A percentile compares a stretch with the other conserved stretches of the same genome.
These are phyloP conservation scores for Diplodia intermedia DNA, from an alignment of 2,329 filamentous ascomycete genomes.

Conservation along the genomic window DNA sequence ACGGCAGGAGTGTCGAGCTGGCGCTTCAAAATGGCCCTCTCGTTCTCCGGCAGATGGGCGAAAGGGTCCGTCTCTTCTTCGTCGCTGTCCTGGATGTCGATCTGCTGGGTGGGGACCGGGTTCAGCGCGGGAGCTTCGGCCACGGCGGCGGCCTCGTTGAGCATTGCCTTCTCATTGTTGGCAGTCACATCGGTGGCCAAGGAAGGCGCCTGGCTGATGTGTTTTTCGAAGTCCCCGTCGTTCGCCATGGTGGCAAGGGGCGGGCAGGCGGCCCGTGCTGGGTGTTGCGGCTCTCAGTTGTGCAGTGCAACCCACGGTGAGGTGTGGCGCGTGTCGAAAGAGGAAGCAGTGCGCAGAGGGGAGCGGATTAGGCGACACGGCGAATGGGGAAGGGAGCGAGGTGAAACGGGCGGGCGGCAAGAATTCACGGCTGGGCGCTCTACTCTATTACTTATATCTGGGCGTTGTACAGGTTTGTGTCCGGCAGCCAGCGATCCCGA, in stretches of 20 bases:
- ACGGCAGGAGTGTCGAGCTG: slow-evolving; percentile 72
- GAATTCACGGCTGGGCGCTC: slow-evolving; percentile 1
- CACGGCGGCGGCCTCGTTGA: slow-evolving; percentile 11
- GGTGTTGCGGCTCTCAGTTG: slow-evolving; percentile 1
- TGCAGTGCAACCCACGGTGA: not conserved
- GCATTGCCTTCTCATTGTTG: slow-evolving; percentile 31
- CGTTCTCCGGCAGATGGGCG: slow-evolving; percentile 67
- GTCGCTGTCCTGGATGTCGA: slow-evolving; percentile 42
- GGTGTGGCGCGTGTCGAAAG: not conserved
- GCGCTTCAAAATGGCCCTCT: slow-evolving; percentile 70
- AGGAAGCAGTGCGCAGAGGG: not conserved
- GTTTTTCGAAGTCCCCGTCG: slow-evolving; percentile 19
- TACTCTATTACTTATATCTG: not conserved
- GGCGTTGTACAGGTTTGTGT: slow-evolving; percentile 16
- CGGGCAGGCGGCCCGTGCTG: slow-evolving; percentile 1
- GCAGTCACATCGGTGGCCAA: slow-evolving; percentile 22
- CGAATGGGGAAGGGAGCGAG: not conserved
- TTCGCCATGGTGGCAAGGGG: slow-evolving; percentile 21
- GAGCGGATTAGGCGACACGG: not conserved
- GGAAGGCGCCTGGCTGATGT: slow-evolving; percentile 21
- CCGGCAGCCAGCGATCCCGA: not conserved
- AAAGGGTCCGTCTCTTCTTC: slow-evolving; percentile 62
- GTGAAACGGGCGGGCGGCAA: not conserved
- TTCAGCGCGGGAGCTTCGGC: slow-evolving; percentile 14
- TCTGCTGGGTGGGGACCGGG: slow-evolving; percentile 21